Evolutionary conservation across 1,284 basidiomycete species (phyloP).

Genomic region (Sanguinoderma infundibulare): DNA sequence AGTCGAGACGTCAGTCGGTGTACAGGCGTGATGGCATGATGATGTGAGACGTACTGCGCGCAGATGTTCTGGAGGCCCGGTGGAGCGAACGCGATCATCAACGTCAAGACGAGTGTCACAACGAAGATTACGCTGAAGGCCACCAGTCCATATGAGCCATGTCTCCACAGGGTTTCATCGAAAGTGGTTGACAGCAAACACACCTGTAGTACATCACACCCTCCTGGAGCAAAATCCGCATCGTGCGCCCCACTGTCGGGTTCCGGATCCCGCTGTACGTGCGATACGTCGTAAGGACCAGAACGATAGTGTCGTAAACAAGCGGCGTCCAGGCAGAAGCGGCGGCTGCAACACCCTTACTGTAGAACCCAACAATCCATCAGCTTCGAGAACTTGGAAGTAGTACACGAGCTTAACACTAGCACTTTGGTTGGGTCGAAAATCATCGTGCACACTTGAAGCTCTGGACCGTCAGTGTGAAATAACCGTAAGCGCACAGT

Average conservation of each 20-base stretch:
- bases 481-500: neutral
- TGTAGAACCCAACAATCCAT: neutral
- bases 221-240: conserved; percentile 54
- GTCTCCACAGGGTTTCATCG: too few relatives aligned
- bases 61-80: conserved; percentile 53
- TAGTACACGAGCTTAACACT: conserved; percentile 31
- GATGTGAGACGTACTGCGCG: conserved; percentile 49
- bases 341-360: conserved; percentile 38
- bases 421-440: conserved; percentile 40
- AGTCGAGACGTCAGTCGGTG: neutral
- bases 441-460: conserved; percentile 57
- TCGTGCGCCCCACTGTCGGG: conserved; percentile 45
- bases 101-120: conserved; percentile 52
- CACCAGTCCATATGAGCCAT: neutral
- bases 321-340: conserved; percentile 61
- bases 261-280: conserved; percentile 46
- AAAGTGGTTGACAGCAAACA: neutral
- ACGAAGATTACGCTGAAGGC: conserved; percentile 54
- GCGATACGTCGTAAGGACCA: conserved; percentile 49
- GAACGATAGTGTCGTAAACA: conserved; percentile 57
- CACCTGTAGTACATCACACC: conserved; percentile 60
- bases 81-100: conserved; percentile 53
- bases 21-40: too few relatives aligned
- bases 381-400: neutral
- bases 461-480: neutral